Percentiles rank a stretch among this genome's conserved stretches.
phyloP scores from a whole-genome alignment of 768 basidiomycete genomes.

The Chalciporus sphaerocephalus region DNA sequence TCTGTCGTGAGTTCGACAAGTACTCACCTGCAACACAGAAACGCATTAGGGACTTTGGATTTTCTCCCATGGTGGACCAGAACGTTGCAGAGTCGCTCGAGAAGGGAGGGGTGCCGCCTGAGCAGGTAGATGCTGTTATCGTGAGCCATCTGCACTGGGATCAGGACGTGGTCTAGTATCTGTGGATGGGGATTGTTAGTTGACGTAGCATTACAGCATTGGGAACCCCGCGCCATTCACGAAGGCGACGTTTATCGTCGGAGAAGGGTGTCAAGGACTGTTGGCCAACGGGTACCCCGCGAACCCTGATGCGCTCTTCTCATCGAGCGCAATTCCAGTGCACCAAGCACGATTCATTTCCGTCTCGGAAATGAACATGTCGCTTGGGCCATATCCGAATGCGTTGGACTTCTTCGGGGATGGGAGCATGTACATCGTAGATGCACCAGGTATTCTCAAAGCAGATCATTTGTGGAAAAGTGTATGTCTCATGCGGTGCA shows the following conservation, averaged over 20 bases:
- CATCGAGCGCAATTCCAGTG: slow-evolving; percentile 35
- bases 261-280: slow-evolving; percentile 34
- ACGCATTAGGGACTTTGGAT: slow-evolving; percentile 8
- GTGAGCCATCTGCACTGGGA: slow-evolving; percentile 56
- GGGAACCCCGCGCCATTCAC: slow-evolving; percentile 46
- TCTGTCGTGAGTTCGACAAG: slow-evolving; percentile 44
- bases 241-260: slow-evolving; percentile 45
- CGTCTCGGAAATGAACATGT: slow-evolving; percentile 28
- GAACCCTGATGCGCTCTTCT: slow-evolving; percentile 33
- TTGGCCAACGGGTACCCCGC: slow-evolving; percentile 41
- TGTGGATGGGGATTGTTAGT: background rate
- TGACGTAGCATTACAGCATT: slow-evolving; percentile 20
- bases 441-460: slow-evolving; percentile 40
- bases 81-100: slow-evolving; percentile 45
- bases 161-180: slow-evolving; percentile 18
- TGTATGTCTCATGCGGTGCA: too few relatives aligned
- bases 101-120: slow-evolving; percentile 45
- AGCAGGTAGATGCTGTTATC: slow-evolving; percentile 42
- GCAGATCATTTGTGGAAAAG: too few relatives aligned
- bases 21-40: slow-evolving; percentile 34
- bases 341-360: slow-evolving; percentile 39
- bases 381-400: slow-evolving; percentile 48
- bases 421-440: slow-evolving; percentile 54
- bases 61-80: slow-evolving; percentile 22
- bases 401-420: slow-evolving; percentile 54